Percentiles rank a stretch among this genome's conserved stretches.
Conservation (phyloP, 768 basidiomycete genomes). For the Macrolepiota albuminosa region DNA sequence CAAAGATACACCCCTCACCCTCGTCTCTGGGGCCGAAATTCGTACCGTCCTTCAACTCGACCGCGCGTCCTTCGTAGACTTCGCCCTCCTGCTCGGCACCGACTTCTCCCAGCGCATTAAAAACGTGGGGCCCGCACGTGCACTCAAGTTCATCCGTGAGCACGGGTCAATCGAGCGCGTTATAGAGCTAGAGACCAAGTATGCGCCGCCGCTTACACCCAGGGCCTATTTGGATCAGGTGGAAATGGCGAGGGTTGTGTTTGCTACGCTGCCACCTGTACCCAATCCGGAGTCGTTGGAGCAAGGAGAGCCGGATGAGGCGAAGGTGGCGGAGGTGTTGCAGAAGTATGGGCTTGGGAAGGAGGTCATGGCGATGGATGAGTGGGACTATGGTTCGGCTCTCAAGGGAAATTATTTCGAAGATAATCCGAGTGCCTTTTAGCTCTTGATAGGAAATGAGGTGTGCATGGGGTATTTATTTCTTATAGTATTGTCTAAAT, state of each 20-base stretch:
- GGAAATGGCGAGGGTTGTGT: conserved; percentile 55
- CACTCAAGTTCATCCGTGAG: conserved; percentile 69
- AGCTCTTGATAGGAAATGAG: neutral
- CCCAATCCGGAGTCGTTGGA: conserved; percentile 38
- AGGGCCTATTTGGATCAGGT: conserved; percentile 63
- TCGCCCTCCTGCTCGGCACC: conserved; percentile 83
- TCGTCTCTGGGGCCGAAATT: conserved; percentile 62
- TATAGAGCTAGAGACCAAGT: conserved; percentile 47
- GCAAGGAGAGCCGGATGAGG: conserved; percentile 34
- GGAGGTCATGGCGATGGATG: conserved; percentile 24
- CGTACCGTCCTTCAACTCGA: conserved; percentile 54
- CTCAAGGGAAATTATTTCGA: conserved; percentile 63
- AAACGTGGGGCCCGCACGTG: conserved; percentile 73
- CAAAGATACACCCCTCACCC: conserved; percentile 50
- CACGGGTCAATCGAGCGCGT: conserved; percentile 72
- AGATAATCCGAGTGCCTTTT: conserved; percentile 47
- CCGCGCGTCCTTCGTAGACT: conserved; percentile 66
- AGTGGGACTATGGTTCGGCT: conserved; percentile 41
- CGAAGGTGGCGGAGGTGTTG: conserved; percentile 40
- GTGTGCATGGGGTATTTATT: neutral
- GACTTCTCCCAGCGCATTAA: conserved; percentile 87
- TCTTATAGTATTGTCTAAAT: neutral
- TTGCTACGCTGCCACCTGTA: conserved; percentile 59
- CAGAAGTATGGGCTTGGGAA: conserved; percentile 46
- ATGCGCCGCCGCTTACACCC: conserved; percentile 41